Conservation (phyloP, 202 grass and related monocot species). For the Zoysia matrella region DNA sequence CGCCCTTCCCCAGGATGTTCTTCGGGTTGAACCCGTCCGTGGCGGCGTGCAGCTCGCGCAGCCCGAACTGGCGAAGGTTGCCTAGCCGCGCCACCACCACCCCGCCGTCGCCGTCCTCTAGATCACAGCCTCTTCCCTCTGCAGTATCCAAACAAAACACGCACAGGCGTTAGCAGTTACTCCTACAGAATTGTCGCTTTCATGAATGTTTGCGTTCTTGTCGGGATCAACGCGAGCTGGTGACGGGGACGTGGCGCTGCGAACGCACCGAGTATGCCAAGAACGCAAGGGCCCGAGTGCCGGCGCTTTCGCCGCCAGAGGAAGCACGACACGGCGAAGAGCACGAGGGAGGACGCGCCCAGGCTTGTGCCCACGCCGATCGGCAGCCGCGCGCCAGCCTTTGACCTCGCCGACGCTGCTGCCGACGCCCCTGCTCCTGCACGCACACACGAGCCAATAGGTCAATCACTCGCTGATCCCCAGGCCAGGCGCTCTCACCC, state of each 20-base stretch:
- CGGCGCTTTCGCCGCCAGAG: slow-evolving; percentile 66
- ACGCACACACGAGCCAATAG: slow-evolving; percentile 15
- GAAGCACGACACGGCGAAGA: slow-evolving; percentile 65
- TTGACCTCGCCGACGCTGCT: slow-evolving; percentile 56
- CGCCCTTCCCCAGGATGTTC: slow-evolving; percentile 81
- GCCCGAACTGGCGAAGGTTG: slow-evolving; percentile 78
- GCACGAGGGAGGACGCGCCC: slow-evolving; percentile 67
- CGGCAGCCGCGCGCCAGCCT: slow-evolving; percentile 62
- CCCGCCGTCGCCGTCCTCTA: slow-evolving; percentile 43
- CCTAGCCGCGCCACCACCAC: slow-evolving; percentile 55
- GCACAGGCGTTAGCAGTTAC: background rate
- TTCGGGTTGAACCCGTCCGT: slow-evolving; percentile 84
- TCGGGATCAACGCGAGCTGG: background rate
- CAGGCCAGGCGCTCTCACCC: background rate
- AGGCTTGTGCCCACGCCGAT: slow-evolving; percentile 79
- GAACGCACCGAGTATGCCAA: slow-evolving; percentile 66
- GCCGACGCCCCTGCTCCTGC: background rate
- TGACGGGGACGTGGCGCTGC: background rate
- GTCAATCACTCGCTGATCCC: slow-evolving; percentile 41
- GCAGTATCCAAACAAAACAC: background rate
- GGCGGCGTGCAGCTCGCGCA: slow-evolving; percentile 68
- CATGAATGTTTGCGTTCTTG: background rate
- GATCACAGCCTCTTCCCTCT: slow-evolving; percentile 18
- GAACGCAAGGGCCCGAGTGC: slow-evolving; percentile 52
- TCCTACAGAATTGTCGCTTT: background rate